Conservation (phyloP, 2,329 filamentous ascomycete genomes). For the Aureobasidium sp. region DNA sequence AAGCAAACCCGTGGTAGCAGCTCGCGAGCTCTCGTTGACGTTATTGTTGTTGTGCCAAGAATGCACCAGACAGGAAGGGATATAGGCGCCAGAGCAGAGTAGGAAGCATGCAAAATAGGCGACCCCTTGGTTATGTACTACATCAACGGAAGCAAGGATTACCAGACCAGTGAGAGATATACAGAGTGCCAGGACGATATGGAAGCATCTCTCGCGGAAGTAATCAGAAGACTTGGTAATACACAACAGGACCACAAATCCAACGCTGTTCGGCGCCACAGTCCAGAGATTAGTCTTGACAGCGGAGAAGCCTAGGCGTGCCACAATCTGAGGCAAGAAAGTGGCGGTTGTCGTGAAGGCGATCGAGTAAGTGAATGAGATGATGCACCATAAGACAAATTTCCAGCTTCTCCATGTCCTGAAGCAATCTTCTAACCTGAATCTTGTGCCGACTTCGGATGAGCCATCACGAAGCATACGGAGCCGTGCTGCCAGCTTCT, state of each 20-base stretch:
- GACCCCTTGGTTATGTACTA: conserved; percentile 35
- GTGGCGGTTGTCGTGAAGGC: conserved; percentile 41
- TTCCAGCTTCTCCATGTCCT: conserved; percentile 37
- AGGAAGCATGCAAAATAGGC: conserved; percentile 48
- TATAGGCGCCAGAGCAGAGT: conserved; percentile 41
- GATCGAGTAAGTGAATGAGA: conserved; percentile 44
- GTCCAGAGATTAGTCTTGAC: conserved; percentile 45
- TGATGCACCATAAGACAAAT: conserved; percentile 40
- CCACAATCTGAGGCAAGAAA: conserved; percentile 44
- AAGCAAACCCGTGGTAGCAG: conserved; percentile 43
- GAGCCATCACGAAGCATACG: conserved; percentile 43
- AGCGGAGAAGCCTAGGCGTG: conserved; percentile 38
- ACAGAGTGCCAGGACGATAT: conserved; percentile 37
- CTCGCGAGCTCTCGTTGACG: conserved; percentile 43
- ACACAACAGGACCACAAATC: conserved; percentile 40
- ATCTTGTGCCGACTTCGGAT: conserved; percentile 31
- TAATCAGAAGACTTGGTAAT: conserved; percentile 41
- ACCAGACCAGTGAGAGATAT: conserved; percentile 40
- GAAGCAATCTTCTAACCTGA: conserved; percentile 38
- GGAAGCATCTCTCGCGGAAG: conserved; percentile 41
- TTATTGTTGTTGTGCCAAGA: conserved; percentile 50
- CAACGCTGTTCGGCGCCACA: conserved; percentile 43
- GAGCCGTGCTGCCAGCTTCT: conserved; percentile 36
- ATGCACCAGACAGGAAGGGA: conserved; percentile 43
- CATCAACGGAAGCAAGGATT: conserved; percentile 40